Evolutionary conservation across 1,139 yeast species (phyloP), one percentile per base, ranked within the genome.

Genomic region (Spathaspora sp.): DNA sequence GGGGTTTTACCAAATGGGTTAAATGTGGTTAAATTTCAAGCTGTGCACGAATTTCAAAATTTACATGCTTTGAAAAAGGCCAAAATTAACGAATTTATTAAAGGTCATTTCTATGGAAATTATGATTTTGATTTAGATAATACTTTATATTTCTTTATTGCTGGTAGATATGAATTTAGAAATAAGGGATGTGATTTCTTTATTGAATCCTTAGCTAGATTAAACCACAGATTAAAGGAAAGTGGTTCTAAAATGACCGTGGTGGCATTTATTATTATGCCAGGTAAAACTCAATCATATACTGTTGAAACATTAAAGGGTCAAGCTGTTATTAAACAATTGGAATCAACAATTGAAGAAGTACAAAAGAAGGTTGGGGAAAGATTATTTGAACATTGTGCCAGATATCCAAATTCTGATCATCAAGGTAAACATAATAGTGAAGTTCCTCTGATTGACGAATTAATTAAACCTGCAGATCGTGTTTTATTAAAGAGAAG

Each of bases 211-310:
- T 78, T 93, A 57, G 98, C 98, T 1, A 80, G 99, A 57, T 80
- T 93, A 61, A 93, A 93, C 68, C 93, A 91, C 65, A 80, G 83
- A 53, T 80, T 93, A 61, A 90, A 93, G 70, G 84, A 82, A 52
- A 67, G 82, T 7, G 90, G 89, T 37, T 87, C 96, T 11, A 88
- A 87, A 58, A 86, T 85, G 76, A 93, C 98, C 0, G 95, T 93
- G 29, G 97, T 93, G 42, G 98, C 98, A n/a, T 93, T 93, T 64
- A 89, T 93, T 59, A 91, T 93, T 65, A 93, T 93, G 99, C 99
- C 99, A 1, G 98, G 97, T 17, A 82, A 85, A 47, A 91, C 96
- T 48, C 86, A 86, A 58, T 90, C 97, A 1, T 93, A 90, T 69
- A 93, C 98, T 1, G 96, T 90, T 38, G 99, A 93, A 64, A 93